Base-by-base conservation (phyloP, 2,329 filamentous ascomycete species). In the Chrysosporium queenslandicum region DNA sequence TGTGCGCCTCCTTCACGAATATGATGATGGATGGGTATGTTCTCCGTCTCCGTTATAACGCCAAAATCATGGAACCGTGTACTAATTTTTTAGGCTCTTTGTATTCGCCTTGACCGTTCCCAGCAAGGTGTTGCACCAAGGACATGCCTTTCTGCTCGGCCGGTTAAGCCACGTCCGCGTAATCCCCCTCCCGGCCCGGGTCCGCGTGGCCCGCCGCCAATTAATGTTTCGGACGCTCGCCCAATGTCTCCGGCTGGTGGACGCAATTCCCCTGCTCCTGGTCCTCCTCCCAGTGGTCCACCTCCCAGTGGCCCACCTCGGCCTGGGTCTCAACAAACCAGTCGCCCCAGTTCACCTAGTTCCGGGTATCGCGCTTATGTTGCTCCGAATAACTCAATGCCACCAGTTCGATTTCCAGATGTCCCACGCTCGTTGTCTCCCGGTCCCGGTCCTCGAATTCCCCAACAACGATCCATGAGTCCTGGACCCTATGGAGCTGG, bases 11-110 rank as follows among this genome's bases (percentile, higher is more conserved):
- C 76, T 97, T 49, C 91, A 97, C 64, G 90, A 95, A 70, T 98
- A 97, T 63, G 92, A 98, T 65, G 92, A 98, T 71, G 92, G 92
- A 63, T 98, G 92, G 92, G 87, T 91, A 79, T 78, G 86, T 77
- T 12, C 21, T 47, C 36, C 11, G n/a, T 42, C 12, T 23, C 14
- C 11, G 4, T 20, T 5, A 23, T 23, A 40, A 21, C 4, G 12
- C 18, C 7, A 12, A 6, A 12, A 4, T 12, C 7, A 40, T 6
- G 8, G 18, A 20, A 29, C 36, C 8, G 6, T 66, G 55, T 49
- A 41, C 59, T 66, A 69, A 67, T 50, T 54, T 49, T 4, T 37
- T 58, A 90, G 87, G 87, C 90, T 64, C 86, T 97, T 52, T 96
- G 89, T 69, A 86, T 89, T 60, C 85, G 85, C 58, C 83, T 97